phyloP scores from a whole-genome alignment of 768 basidiomycete genomes.

The Chalciporus piperatus region DNA sequence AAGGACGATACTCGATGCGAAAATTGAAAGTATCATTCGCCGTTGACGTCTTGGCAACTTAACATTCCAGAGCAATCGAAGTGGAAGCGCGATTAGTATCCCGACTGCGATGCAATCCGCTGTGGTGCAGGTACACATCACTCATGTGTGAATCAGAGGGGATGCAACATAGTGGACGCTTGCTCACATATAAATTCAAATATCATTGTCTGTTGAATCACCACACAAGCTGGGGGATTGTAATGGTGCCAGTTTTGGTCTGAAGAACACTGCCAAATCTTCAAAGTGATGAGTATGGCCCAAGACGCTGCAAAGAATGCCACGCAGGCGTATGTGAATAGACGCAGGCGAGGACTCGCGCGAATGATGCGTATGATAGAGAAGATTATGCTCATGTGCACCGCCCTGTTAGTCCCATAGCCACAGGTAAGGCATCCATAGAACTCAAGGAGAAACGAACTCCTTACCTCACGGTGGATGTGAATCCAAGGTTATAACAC shows the following conservation, averaged over 20 bases:
- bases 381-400: constrained; percentile 6
- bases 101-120: constrained; percentile 4
- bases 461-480: not conserved
- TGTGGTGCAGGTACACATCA: not conserved
- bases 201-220: not conserved
- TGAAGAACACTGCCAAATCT: not conserved
- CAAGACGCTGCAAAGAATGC: not conserved
- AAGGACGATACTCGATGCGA: constrained; percentile 6
- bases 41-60: constrained; percentile 6
- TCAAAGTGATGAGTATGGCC: not conserved
- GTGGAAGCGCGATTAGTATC: constrained; percentile 4
- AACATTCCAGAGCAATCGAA: constrained; percentile 8
- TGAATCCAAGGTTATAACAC: not conserved
- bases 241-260: not conserved
- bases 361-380: constrained; percentile 6
- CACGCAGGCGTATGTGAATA: not conserved
- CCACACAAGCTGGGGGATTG: not conserved
- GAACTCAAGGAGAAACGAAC: not conserved
- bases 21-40: constrained; percentile 8
- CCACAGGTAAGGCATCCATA: not conserved
- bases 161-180: no score
- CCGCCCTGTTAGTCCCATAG: not conserved
- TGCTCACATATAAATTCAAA: constrained; percentile 4
- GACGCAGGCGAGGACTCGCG: not conserved
- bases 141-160: no score